Conservation (phyloP, 441 rosid species). For the Gossypium schwendimanii region DNA sequence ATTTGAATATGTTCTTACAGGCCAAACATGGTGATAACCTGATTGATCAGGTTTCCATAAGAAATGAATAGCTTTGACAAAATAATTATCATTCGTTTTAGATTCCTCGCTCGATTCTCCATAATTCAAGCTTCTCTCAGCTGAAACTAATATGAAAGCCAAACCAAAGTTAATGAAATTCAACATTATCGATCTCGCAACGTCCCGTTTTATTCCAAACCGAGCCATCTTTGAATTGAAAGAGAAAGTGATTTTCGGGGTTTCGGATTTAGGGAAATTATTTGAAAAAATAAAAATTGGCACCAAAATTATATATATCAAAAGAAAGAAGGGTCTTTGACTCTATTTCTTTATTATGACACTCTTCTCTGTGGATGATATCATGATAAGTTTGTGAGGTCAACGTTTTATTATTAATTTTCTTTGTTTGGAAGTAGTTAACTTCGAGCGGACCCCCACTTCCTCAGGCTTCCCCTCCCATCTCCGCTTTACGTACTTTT, state of each 20-base stretch:
- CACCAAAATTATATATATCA: neutral
- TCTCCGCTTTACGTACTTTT: neutral
- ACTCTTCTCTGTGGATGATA: neutral
- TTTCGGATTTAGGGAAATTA: neutral
- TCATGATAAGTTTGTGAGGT: neutral
- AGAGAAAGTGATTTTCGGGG: neutral
- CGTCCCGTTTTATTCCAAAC: conserved; percentile 35
- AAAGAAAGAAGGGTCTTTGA: neutral
- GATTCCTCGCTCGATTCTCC: conserved; percentile 18
- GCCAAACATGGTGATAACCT: conserved; percentile 78
- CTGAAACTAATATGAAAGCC: conserved; percentile 46
- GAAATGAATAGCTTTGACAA: conserved; percentile 38
- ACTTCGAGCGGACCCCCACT: neutral
- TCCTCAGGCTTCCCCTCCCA: neutral
- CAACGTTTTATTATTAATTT: neutral
- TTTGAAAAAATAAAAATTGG: neutral
- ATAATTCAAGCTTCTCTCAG: conserved; percentile 45
- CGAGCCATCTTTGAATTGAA: conserved; percentile 28
- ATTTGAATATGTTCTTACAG: conserved; percentile 34
- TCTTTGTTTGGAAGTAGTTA: neutral
- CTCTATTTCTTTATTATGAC: neutral
- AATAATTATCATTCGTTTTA: conserved; percentile 28
- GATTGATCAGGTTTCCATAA: conserved; percentile 52
- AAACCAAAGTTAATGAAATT: conserved; percentile 26
- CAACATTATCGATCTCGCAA: conserved; percentile 29